phyloP scores from a whole-genome alignment of 192 early-diverging fungal genomes.

The Glomus cerebriforme region DNA sequence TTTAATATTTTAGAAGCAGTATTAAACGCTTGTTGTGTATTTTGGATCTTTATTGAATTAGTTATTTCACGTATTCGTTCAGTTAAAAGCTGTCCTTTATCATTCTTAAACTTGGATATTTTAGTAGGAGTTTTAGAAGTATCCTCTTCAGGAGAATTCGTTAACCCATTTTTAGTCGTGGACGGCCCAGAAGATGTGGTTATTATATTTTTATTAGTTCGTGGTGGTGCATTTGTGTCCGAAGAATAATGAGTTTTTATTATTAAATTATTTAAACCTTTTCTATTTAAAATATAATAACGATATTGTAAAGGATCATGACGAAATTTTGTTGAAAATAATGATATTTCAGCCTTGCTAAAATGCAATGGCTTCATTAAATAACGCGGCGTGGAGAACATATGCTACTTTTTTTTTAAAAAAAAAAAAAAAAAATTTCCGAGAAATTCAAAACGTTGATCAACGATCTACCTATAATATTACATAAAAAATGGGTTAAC shows the following conservation, averaged over 20 bases:
- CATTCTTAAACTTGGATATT: too few relatives aligned
- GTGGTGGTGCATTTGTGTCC: neutral
- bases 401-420: neutral
- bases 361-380: neutral
- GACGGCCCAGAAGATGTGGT: neutral
- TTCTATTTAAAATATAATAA: neutral
- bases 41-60: neutral
- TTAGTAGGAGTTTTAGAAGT: too few relatives aligned
- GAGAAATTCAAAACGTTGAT: too few relatives aligned
- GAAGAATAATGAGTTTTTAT: neutral
- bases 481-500: neutral
- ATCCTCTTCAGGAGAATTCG: neutral
- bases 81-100: neutral
- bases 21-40: neutral
- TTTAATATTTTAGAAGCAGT: conserved; percentile 46
- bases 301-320: neutral
- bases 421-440: too few relatives aligned
- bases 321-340: neutral
- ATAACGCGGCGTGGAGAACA: neutral
- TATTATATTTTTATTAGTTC: neutral
- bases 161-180: neutral
- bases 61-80: neutral
- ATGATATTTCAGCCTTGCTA: neutral
- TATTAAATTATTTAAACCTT: neutral
- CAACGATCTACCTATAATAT: neutral